Evolutionary conservation across 2,329 filamentous ascomycete species (phyloP), one percentile per base, ranked within the genome.

Genomic region (Epichloe baconii): DNA sequence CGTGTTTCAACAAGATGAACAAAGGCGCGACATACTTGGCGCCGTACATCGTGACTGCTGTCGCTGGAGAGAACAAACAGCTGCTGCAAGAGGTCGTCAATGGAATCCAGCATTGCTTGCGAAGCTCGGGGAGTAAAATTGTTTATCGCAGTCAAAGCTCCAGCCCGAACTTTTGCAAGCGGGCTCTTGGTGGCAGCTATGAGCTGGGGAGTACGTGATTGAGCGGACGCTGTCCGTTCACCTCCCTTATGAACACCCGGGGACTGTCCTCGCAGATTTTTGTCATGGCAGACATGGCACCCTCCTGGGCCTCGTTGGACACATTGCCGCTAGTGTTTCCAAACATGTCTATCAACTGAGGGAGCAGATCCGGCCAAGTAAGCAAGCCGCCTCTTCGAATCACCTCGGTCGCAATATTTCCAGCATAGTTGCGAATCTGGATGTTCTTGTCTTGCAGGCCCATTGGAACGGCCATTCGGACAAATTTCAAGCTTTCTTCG

Each of bases 181-280:
- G 80, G 74, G 68, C 82, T 90, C 59, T 83, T 80, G 48, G 88
- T 93, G 55, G 94, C 93, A 52, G 90, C 79, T 58, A 98, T 82
- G 54, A 98, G 77, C 68, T 94, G 91, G 11, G 93, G 93, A 97
- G 83, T 44, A 98, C 81, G 60, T 89, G 85, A 64, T 86, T 85
- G 54, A 97, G 79, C 2, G 93, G 93, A 52, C 89, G 79, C 67
- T 96, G 85, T 54, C 89, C 88, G 62, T 89, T 83, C 65, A 95
- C 88, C 56, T 95, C 88, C 60, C 84, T 83, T 68, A 95, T 88
- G 50, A 98, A 74, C 53, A 88, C 76, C 64, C 86, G 88, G 62
- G 81, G 83, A 70, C 95, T 96, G 70, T 98, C 93, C 69, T 98
- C 93, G 69, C 93, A 98, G 55, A 98, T 90, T 74, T 97, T 97